phyloP scores from a whole-genome alignment of 2,329 filamentous ascomycete genomes.

The Cordyceps javanica region DNA sequence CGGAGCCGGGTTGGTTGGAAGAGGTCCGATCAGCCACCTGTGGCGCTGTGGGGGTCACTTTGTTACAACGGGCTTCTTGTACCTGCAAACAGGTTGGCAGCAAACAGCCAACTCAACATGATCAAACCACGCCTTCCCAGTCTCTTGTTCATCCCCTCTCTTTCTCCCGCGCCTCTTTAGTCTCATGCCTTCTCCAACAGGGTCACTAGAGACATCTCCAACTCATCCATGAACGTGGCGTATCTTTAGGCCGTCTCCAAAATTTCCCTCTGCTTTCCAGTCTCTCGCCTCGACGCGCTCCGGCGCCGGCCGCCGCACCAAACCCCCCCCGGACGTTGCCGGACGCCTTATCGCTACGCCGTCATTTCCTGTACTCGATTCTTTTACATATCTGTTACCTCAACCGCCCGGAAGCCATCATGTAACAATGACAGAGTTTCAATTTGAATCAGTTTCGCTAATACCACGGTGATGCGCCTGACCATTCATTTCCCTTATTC shows the following conservation, averaged over 20 bases:
- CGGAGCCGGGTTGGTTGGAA: no score
- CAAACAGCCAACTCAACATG: no score
- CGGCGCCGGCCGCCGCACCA: background rate
- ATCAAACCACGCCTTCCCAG: no score
- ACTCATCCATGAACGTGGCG: background rate
- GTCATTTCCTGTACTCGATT: background rate
- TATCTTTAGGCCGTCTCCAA: background rate
- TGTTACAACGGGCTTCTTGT: no score
- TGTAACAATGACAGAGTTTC: background rate
- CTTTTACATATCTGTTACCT: slow-evolving; percentile 1
- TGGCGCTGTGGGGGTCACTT: no score
- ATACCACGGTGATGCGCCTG: background rate
- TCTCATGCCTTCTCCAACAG: background rate
- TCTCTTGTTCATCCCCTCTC: background rate
- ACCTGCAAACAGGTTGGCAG: no score
- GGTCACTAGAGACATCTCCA: background rate
- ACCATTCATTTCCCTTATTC: background rate
- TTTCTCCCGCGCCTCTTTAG: background rate
- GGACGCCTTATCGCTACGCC: background rate
- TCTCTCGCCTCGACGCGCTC: background rate
- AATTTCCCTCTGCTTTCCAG: background rate
- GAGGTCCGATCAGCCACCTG: no score
- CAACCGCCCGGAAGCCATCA: background rate
- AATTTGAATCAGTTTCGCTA: background rate
- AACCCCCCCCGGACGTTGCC: background rate